A percentile compares a stretch with the other conserved stretches of the same genome.
Evolutionary conservation across 805 yeast genomes (phyloP).

Genomic region (Teunomyces funiuensis): DNA sequence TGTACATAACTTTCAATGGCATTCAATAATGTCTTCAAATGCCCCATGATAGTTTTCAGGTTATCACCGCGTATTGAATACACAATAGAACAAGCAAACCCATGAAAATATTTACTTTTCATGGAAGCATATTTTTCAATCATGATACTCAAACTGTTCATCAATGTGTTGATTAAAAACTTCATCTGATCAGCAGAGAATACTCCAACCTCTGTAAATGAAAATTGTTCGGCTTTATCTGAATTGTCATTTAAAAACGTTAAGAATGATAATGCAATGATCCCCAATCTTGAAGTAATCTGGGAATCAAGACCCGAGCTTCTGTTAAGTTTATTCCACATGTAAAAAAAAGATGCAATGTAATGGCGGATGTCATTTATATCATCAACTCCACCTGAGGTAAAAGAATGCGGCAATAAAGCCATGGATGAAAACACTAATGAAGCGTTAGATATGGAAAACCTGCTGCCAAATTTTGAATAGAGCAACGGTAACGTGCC

Average conservation of each 20-base stretch:
- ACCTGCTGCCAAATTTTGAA: constrained; percentile 49
- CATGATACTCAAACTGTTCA: constrained; percentile 47
- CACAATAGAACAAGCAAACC: constrained; percentile 48
- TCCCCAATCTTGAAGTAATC: constrained; percentile 63
- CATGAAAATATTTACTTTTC: constrained; percentile 40
- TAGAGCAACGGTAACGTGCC: constrained; percentile 50
- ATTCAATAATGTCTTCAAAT: constrained; percentile 55
- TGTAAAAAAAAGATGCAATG: constrained; percentile 64
- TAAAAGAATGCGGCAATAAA: constrained; percentile 49
- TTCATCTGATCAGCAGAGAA: constrained; percentile 62
- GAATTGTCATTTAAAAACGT: constrained; percentile 22
- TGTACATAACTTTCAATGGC: constrained; percentile 81
- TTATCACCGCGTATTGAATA: constrained; percentile 59
- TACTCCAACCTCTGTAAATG: constrained; percentile 58
- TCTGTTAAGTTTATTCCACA: constrained; percentile 62
- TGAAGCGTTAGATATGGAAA: constrained; percentile 54
- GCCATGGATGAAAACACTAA: constrained; percentile 53
- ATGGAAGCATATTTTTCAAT: constrained; percentile 46
- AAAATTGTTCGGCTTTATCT: constrained; percentile 16
- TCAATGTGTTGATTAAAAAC: constrained; percentile 55
- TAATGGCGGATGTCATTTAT: constrained; percentile 50
- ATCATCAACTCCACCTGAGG: constrained; percentile 26
- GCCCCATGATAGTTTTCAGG: constrained; percentile 46
- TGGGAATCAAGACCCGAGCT: constrained; percentile 59
- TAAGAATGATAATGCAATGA: constrained; percentile 52